Evolutionary conservation across 352 stramenopile genomes (phyloP).

Genomic region (Phytophthora nicotianae): DNA sequence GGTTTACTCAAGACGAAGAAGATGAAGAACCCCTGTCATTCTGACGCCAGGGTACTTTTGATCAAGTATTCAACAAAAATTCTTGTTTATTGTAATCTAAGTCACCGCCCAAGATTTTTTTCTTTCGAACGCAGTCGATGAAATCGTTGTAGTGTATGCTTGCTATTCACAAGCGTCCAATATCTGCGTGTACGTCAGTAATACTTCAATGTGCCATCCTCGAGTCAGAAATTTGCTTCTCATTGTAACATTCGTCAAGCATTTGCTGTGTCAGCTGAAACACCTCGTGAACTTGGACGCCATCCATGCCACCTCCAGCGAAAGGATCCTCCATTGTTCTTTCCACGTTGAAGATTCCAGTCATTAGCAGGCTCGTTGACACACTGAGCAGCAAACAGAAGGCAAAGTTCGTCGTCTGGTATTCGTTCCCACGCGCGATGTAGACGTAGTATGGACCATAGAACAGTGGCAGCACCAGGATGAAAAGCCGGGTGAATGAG

Average conservation of each 20-base stretch:
- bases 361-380: conserved; percentile 84
- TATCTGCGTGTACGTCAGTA: background rate
- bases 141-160: conserved; percentile 7
- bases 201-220: conserved; percentile 5
- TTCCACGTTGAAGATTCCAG: conserved; percentile 89
- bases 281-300: conserved; percentile 63
- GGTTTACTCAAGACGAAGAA: conserved; percentile 47
- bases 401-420: conserved; percentile 68
- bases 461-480: conserved; percentile 84
- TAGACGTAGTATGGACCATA: conserved; percentile 90
- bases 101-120: background rate
- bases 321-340: conserved; percentile 87
- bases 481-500: conserved; percentile 86
- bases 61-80: background rate
- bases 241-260: conserved; percentile 55
- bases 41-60: conserved; percentile 29
- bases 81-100: background rate
- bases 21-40: conserved; percentile 76
- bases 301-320: conserved; percentile 64
- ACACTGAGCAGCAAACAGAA: conserved; percentile 80
- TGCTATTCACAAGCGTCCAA: background rate
- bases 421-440: conserved; percentile 59
- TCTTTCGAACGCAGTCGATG: background rate
- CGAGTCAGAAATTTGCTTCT: conserved; percentile 10
- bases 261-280: conserved; percentile 59